Evolutionary conservation across 2,329 filamentous ascomycete genomes (phyloP), one percentile per base, ranked within the genome.

Genomic region (Fusarium odoratissimum): DNA sequence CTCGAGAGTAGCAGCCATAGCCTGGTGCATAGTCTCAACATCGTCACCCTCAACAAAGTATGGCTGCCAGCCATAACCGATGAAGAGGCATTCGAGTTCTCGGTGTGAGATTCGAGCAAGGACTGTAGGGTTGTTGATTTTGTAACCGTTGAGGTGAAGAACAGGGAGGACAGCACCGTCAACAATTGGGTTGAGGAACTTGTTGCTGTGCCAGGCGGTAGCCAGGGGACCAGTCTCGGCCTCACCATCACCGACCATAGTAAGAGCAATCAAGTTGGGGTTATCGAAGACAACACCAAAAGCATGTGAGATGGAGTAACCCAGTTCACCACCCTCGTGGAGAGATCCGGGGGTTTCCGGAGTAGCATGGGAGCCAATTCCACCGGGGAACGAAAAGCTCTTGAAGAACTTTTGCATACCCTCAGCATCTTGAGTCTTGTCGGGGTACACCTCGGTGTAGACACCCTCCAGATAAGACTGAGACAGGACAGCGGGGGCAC

Each of bases 1-100:
- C 79, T 95, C 92, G 33, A 95, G 83, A 0, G 93, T 95, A 46
- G 89, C 88, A 17, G 93, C 92, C 92, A 95, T 95, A 63, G 92
- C 92, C 80, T 95, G 92, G 78, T 95, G 92, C 92, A 95, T 95
- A 49, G 87, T 88, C 38, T 92, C 87, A 33, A 92, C 78, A 59
- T 95, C 92, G 71, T 90, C 90, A 54, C 93, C 93, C 78, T 95
- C 92, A 52, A 95, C 93, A 75, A 95, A 94, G 81, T 94, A 94
- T 13, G 93, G 92, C 54, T 90, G 89, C 90, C 91, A 95, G 73
- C 93, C 93, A 76, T 94, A 95, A 35, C 93, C 93, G 45, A 88
- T 72, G 81, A 95, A 92, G 23, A 95, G 85, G 30, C 86, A 84
- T 74, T 90, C 87, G 10, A 95, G 85, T 82, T 95, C 93, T 69